These are phyloP conservation scores for Neurospora cerealis DNA, from an alignment of 495 filamentous ascomycete genomes.

Conservation along the genomic window DNA sequence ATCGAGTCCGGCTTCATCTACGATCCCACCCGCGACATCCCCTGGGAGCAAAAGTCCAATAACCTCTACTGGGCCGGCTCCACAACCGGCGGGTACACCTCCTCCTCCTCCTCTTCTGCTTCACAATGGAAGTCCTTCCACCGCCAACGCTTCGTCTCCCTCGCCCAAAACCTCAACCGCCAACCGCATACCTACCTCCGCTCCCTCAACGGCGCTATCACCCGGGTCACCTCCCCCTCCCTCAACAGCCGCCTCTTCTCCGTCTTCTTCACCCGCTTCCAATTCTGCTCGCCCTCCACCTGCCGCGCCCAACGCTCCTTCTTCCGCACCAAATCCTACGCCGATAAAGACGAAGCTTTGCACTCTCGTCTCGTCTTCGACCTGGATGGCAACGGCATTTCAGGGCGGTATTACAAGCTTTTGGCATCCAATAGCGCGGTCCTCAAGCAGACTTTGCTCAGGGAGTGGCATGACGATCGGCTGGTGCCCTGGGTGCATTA, in stretches of 20 bases:
- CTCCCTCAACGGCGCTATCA: not conserved
- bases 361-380: constrained; percentile 32
- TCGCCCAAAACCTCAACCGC: constrained; percentile 23
- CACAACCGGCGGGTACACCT: constrained; percentile 35
- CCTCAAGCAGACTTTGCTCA: constrained; percentile 39
- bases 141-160: constrained; percentile 39
- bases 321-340: constrained; percentile 16
- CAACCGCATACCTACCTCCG: constrained; percentile 10
- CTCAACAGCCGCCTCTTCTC: constrained; percentile 11
- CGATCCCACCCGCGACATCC: constrained; percentile 22
- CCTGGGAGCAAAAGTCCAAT: constrained; percentile 32
- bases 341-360: constrained; percentile 11
- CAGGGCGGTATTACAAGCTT: constrained; percentile 39
- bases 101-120: constrained; percentile 5
- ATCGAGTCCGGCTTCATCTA: constrained; percentile 23
- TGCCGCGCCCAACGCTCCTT: not conserved
- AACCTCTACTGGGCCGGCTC: constrained; percentile 42
- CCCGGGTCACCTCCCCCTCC: constrained; percentile 1
- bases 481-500: constrained; percentile 29
- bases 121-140: constrained; percentile 30
- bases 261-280: constrained; percentile 2
- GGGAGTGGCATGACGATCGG: constrained; percentile 51
- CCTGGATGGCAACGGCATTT: constrained; percentile 47
- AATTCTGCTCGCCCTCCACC: not conserved
- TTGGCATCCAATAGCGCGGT: constrained; percentile 30